A percentile compares a stretch with the other conserved stretches of the same genome.
Evolutionary conservation across 2,329 filamentous ascomycete species (phyloP).

Genomic region (Aspergillus sp.): DNA sequence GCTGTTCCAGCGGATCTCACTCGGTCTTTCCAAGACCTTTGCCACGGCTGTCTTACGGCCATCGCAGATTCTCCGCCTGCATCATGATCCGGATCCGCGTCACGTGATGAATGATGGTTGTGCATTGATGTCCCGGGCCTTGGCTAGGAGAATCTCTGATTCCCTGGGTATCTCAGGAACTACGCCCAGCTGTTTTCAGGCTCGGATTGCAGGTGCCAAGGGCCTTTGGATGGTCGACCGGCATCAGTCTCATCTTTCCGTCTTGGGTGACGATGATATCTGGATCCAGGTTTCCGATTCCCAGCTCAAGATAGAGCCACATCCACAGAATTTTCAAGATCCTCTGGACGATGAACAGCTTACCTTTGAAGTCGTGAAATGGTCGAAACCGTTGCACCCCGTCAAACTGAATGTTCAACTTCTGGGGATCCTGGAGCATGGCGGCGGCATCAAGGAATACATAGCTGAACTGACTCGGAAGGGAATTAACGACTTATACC

Average conservation of each 20-base stretch:
- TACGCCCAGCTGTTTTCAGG: conserved; percentile 49
- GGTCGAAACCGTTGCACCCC: conserved; percentile 36
- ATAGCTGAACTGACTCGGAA: conserved; percentile 37
- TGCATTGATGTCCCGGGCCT: conserved; percentile 44
- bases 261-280: conserved; percentile 25
- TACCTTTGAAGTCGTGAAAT: conserved; percentile 51
- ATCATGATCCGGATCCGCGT: conserved; percentile 18
- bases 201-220: conserved; percentile 52
- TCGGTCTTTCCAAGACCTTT: conserved; percentile 39
- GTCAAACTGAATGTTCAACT: conserved; percentile 48
- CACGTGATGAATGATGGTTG: conserved; percentile 47
- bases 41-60: conserved; percentile 31
- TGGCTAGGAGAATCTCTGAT: conserved; percentile 42
- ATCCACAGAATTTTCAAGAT: conserved; percentile 27
- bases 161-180: conserved; percentile 31
- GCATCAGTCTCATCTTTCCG: conserved; percentile 19
- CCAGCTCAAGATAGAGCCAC: conserved; percentile 49
- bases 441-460: conserved; percentile 37
- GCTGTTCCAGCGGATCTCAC: conserved; percentile 36
- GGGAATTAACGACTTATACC: conserved; percentile 28
- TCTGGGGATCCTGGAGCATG: conserved; percentile 47
- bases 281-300: conserved; percentile 52
- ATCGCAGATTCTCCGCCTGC: conserved; percentile 28
- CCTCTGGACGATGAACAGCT: conserved; percentile 37
- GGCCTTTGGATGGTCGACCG: conserved; percentile 53